Percentiles rank a stretch among this genome's conserved stretches.
These are phyloP conservation scores for Limnomonas spitsbergensis DNA, from an alignment of 139 green algal genomes.

Conservation along the genomic window DNA sequence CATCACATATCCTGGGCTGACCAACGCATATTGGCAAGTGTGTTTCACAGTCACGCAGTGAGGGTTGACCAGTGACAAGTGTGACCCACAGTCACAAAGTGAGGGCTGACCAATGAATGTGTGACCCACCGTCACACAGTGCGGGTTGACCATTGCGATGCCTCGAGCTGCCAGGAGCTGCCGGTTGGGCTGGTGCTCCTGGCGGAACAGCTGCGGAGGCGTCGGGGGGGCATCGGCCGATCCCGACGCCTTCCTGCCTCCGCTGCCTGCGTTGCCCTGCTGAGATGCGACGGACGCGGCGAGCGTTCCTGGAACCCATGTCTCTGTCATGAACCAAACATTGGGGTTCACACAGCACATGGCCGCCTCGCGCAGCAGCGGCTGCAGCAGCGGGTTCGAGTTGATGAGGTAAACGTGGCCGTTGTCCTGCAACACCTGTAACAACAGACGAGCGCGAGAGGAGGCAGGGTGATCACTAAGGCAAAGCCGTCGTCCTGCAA, in stretches of 20 bases:
- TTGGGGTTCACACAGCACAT: conserved; percentile 47
- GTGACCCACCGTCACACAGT: conserved; percentile 15
- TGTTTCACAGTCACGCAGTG: too few relatives aligned
- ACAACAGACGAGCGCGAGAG: too few relatives aligned
- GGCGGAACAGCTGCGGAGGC: neutral
- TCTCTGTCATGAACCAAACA: conserved; percentile 38
- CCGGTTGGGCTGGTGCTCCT: conserved; percentile 30
- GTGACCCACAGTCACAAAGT: too few relatives aligned
- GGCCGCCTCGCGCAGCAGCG: conserved; percentile 40
- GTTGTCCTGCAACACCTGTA: conserved; percentile 27
- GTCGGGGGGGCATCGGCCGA: neutral
- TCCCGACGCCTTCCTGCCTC: neutral
- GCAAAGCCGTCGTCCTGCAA: too few relatives aligned
- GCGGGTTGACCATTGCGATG: conserved; percentile 20
- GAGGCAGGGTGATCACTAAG: too few relatives aligned
- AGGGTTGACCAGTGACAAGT: too few relatives aligned
- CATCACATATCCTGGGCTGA: too few relatives aligned
- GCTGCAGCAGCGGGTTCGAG: conserved; percentile 34
- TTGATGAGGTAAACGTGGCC: conserved; percentile 53
- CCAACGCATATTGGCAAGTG: too few relatives aligned
- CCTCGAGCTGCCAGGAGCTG: conserved; percentile 9
- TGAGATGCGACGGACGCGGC: neutral
- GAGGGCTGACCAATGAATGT: too few relatives aligned
- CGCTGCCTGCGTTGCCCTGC: neutral
- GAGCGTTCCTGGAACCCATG: neutral